phyloP scores from a whole-genome alignment of 441 rosid genomes.

The Croton laevigatus region DNA sequence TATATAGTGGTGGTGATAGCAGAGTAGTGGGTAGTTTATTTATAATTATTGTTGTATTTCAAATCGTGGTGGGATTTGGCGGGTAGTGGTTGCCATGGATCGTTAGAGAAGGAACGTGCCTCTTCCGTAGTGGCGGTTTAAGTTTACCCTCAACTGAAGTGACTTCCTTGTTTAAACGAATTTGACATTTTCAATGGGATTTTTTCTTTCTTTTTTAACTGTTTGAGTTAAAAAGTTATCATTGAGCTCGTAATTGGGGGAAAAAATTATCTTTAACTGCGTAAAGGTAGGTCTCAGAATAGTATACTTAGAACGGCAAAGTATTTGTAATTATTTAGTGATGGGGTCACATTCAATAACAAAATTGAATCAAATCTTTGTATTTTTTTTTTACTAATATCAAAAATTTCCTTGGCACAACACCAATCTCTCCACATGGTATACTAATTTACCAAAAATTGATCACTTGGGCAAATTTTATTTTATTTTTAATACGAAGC shows the following conservation, averaged over 20 bases:
- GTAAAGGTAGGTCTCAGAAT: too few relatives aligned
- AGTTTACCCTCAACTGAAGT: neutral
- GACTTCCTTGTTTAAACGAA: too few relatives aligned
- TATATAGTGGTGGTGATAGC: neutral
- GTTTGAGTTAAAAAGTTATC: neutral
- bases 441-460: neutral
- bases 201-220: neutral
- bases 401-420: neutral
- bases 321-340: neutral
- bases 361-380: neutral
- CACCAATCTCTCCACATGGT: neutral
- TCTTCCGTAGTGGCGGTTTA: conserved; percentile 3
- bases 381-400: too few relatives aligned
- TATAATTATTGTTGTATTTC: neutral
- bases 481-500: neutral
- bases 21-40: conserved; percentile 19
- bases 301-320: neutral
- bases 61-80: conserved; percentile 18
- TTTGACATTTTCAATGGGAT: conserved; percentile 16
- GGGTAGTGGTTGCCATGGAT: conserved; percentile 15
- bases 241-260: too few relatives aligned
- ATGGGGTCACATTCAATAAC: neutral
- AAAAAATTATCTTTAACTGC: too few relatives aligned
- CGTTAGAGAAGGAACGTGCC: conserved; percentile 16
- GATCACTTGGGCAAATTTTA: neutral